A percentile compares a stretch with the other conserved stretches of the same genome.
phyloP scores from a whole-genome alignment of 805 yeast species.

The Wickerhamiella occidentalis region DNA sequence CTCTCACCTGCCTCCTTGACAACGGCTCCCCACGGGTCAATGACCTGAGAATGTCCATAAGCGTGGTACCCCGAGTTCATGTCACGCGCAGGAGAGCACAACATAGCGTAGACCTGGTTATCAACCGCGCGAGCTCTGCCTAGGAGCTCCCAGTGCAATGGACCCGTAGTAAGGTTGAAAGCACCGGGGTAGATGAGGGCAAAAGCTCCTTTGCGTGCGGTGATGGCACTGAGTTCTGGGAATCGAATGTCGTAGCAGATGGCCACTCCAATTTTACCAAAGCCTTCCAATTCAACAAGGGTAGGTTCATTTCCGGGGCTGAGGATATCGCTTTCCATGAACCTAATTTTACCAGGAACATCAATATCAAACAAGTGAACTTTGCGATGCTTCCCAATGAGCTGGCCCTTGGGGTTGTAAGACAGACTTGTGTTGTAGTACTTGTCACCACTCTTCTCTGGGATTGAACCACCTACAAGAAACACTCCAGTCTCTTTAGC shows the following conservation, averaged over 20 bases:
- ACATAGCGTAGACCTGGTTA: slow-evolving; percentile 68
- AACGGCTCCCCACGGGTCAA: slow-evolving; percentile 83
- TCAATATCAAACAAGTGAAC: slow-evolving; percentile 87
- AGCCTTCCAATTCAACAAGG: slow-evolving; percentile 50
- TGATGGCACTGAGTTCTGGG: slow-evolving; percentile 71
- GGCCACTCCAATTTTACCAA: slow-evolving; percentile 68
- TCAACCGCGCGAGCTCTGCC: slow-evolving; percentile 83
- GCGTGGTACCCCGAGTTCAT: slow-evolving; percentile 70
- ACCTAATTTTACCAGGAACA: slow-evolving; percentile 80
- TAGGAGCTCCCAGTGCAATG: slow-evolving; percentile 75
- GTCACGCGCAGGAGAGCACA: slow-evolving; percentile 65
- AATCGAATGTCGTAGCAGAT: slow-evolving; percentile 89
- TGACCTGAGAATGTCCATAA: slow-evolving; percentile 75
- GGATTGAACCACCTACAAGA: slow-evolving; percentile 85
- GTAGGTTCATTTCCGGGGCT: slow-evolving; percentile 77
- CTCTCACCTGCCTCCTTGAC: slow-evolving; percentile 67
- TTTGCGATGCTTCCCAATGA: slow-evolving; percentile 82
- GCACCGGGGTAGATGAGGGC: slow-evolving; percentile 84
- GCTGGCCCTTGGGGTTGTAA: slow-evolving; percentile 56
- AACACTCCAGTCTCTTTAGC: slow-evolving; percentile 55
- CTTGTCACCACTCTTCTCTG: slow-evolving; percentile 54
- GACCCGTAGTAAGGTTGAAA: slow-evolving; percentile 85
- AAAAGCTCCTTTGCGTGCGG: slow-evolving; percentile 58
- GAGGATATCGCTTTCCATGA: slow-evolving; percentile 66
- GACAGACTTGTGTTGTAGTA: slow-evolving; percentile 64